Base-by-base conservation (phyloP, 176 grass and related monocot species). In the Bothriochloa decipiens region DNA sequence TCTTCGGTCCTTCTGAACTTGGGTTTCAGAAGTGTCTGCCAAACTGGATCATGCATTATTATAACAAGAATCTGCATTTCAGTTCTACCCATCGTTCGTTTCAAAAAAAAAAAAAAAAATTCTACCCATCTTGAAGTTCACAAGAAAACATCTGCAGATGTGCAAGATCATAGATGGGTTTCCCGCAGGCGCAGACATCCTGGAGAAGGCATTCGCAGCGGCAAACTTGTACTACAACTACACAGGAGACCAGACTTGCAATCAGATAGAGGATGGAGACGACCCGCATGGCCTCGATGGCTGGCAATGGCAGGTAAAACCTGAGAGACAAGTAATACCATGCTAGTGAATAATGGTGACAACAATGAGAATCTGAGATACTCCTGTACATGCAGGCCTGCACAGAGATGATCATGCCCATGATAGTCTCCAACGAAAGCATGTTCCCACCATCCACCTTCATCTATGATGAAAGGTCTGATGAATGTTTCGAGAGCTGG, bases 321-420 rank as follows among this genome's bases (percentile, higher is more conserved):
- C 70, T 73, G 15, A 20, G 39, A 29, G 6, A 25, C 11, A 35
- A 63, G 14, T 70, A 12, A 4, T 15, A 60, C 37, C 8, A 60
- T 87, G 13, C 15, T 65, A n/a, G 7, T 70, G 57, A 58, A 50
- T 13, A 47, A 55, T 23, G 2, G 22, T 60, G 60, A 43, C 28
- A 70, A 23, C 12, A 42, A 55, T 55, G 42, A 25, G 40, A 55
- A 11, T 37, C 42, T 36, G 37, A 36, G 3, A 40, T 75, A 69
- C 28, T 83, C 28, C 1, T 90, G 0, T 53, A 23, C 10, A 10
- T 26, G 58, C 43, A 99, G 96, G 87, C 96, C 68, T 99, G 96
- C 84, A 99, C 96, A 72, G 93, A 99, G 86, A 99, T 99, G 96
- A 71, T 99, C 83, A 96, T 99, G 93, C 93, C 93, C 0, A 89